Base-by-base conservation (phyloP, 202 grass and related monocot genomes). In the Bolboschoenoplectus hybrid region DNA sequence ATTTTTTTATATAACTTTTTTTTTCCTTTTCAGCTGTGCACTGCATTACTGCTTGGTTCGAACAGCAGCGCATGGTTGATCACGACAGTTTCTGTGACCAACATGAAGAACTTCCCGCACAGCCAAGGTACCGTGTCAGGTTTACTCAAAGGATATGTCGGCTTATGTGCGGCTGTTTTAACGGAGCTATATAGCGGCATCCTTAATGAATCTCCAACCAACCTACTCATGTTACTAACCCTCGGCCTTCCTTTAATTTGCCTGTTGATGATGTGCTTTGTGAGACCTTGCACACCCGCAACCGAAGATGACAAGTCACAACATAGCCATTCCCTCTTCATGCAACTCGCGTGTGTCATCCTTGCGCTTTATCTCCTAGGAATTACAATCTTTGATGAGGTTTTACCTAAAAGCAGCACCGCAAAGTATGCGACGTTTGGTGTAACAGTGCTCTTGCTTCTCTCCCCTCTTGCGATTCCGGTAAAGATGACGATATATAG, bases 81-180 rank as follows among this genome's bases (percentile, higher is more conserved):
- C 57, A 90, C 88, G 36, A 74, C 72, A 41, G 88, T 90, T 8
- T 63, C 87, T 11, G 88, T 90, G 17, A 90, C 85, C 70, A 90
- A 90, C 73, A 90, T 90, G 88, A 83, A 86, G 73, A 90, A 90
- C 26, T 90, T 90, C 63, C 88, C 88, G 2, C 84, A 88, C 2
- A 89, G 91, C 7, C 82, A 89, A 3, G 91, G 91, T 43, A 88
- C 87, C 36, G 91, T 93, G 1, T 85, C 91, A 16, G 91, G 91
- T 36, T 58, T 93, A 62, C 88, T 93, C 35, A 93, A 93, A 68
- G 87, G 91, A 57, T 91, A 87, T 36, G 89, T 85, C 0, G 89
- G 89, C 64, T 67, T 93, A 17, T 88, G 82, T 64, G 89, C 87
- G 6, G 82, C 91, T 1, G 87, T 91, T 6, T 93, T 85, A 61